Base-by-base conservation (phyloP, 495 filamentous ascomycete species). In the Lasiosphaeria ovina region DNA sequence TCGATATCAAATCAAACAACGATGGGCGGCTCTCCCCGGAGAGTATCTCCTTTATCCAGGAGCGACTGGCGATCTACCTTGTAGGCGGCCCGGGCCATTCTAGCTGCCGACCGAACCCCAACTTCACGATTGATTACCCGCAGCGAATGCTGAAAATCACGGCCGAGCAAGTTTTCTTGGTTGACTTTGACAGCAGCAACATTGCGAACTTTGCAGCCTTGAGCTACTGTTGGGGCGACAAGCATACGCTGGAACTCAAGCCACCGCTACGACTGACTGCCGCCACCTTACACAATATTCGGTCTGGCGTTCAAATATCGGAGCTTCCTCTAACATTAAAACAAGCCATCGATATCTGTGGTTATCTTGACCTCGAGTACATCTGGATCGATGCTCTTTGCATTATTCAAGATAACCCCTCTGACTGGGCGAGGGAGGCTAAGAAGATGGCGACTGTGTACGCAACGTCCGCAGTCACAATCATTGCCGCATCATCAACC, bases 351-450 rank as follows among this genome's bases (percentile, higher is more conserved):
- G 33, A 17, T 35, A 44, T 56, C 34, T 56, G 54, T 38, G 10
- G 9, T 9, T 55, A 55, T 16, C 59, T 70, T 2, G 53, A 54
- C n/a, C 1, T 70, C 11, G 38, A 36, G 17, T 64, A 62, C 55
- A 12, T 70, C n/a, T 70, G 68, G 68, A 67, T 70, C 45, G 68
- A 70, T 51, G 48, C 60, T 36, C 58, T 70, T 35, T 69, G 67
- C 47, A 69, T 70, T 38, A 31, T 66, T 24, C 67, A 70, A 59
- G 59, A 62, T 35, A 7, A 42, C 38, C 11, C n/a, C 6, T 4
- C 12, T 3, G 59, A 65, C 44, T 62, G 55, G 63, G 49, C 34
- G 31, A 32, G 12, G 10, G 67, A 70, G 35, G 32, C 56, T 36
- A 50, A 49, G 33, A 58, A 55, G 49, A 70, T 70, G 66, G 42